Evolutionary conservation across 306 rosid species (phyloP), one percentile per base, ranked within the genome.

Genomic region (Cicer pinnatifidum): DNA sequence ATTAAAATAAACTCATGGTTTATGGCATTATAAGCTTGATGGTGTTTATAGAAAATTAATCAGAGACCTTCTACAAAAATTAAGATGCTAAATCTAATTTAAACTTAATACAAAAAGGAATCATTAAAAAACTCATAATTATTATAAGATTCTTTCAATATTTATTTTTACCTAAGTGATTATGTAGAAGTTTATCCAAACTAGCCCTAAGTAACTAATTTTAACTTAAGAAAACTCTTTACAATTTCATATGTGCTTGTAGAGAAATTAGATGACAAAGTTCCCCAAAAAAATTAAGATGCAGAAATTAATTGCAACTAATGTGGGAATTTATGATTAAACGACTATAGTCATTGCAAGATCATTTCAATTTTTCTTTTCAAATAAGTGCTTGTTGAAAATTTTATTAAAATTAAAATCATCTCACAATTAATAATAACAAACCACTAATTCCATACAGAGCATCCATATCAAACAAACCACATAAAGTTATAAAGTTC

Each of bases 371-470:
- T 12, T 53, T 53, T 16, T 53, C 11, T 53, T 53, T 16, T 53
- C 59, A 9, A 16, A 16, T 3, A 50, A 50, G 9, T 50, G 56
- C 56, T n/a, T n/a, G 19, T 13, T 5, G 9, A 50, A n/a, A n/a
- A n/a, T 4, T 50, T 50, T 13, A 50, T n/a, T 50, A n/a, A 50
- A 11, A 50, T n/a, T 50, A n/a, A 50, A 11, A 46, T 11, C 56
- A 13, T 13, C 19, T 50, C 56, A 6, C 15, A 13, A 13, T 50
- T 50, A 50, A 50, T 50, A 50, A 13, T 13, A 13, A 6, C 56
- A 53, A 53, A 7, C 11, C 11, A 53, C 28, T 53, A 53, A 53
- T 53, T 53, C 59, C 59, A 53, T 53, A 53, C 17, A 53, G 33
- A 53, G 59, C 59, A 53, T 16, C 11, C 33, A 16, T 11, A 53